Percentiles rank a stretch among this genome's conserved stretches.
These are phyloP conservation scores for Phyllosticta capitalensis DNA, from an alignment of 2,329 filamentous ascomycete genomes.

Conservation along the genomic window DNA sequence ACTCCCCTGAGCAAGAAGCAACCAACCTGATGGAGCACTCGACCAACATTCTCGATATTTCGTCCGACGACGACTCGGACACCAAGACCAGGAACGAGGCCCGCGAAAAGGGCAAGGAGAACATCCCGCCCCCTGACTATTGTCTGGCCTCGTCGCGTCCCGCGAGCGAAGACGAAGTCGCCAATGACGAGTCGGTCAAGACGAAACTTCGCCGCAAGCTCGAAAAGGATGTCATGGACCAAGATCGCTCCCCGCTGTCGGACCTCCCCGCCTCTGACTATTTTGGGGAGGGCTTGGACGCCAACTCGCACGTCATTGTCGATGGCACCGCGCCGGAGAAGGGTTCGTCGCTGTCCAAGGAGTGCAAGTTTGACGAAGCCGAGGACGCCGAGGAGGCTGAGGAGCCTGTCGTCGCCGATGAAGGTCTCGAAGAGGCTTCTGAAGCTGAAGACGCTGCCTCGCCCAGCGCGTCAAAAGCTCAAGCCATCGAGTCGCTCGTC, in stretches of 20 bases:
- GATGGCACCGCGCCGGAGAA: constrained; percentile 24
- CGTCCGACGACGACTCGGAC: constrained; percentile 70
- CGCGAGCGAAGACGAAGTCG: constrained; percentile 14
- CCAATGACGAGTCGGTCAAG: constrained; percentile 14
- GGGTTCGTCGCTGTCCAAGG: constrained; percentile 26
- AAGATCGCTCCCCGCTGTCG: constrained; percentile 29
- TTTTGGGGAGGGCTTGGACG: constrained; percentile 30
- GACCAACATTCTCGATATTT: constrained; percentile 78
- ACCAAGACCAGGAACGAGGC: constrained; percentile 46
- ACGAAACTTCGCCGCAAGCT: constrained; percentile 21
- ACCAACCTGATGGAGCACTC: constrained; percentile 89
- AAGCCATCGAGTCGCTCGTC: background rate
- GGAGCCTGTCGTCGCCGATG: background rate
- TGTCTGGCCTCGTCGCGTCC: background rate
- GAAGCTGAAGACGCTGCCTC: background rate
- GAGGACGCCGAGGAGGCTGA: background rate
- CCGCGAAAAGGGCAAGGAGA: constrained; percentile 73
- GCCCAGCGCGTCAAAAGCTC: background rate
- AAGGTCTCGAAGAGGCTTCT: background rate
- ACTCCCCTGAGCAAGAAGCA: constrained; percentile 81
- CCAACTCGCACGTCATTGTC: constrained; percentile 26
- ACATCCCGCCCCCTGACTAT: constrained; percentile 61
- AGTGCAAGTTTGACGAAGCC: constrained; percentile 19
- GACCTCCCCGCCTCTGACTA: constrained; percentile 28
- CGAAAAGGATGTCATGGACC: constrained; percentile 30